A percentile compares a stretch with the other conserved stretches of the same genome.
phyloP scores from a whole-genome alignment of 2,329 filamentous ascomycete species.

The Bipolaris oryzae region DNA sequence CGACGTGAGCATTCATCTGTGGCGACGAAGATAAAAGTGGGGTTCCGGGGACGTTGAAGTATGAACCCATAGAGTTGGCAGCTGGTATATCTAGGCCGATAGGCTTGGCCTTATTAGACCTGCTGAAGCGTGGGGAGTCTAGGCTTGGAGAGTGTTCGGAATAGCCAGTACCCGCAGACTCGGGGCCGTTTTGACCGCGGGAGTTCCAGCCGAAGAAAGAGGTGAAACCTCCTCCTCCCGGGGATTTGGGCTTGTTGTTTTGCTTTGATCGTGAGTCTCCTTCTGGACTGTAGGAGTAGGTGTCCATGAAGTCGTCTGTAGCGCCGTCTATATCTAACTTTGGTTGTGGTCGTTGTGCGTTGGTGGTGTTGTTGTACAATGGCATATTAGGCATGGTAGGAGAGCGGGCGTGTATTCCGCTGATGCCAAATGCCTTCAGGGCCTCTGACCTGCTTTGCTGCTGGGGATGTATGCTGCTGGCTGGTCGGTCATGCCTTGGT shows the following conservation, averaged over 20 bases:
- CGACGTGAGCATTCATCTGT: constrained; percentile 65
- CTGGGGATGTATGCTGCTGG: constrained; percentile 42
- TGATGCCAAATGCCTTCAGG: constrained; percentile 27
- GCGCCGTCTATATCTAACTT: constrained; percentile 46
- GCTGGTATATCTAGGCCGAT: constrained; percentile 58
- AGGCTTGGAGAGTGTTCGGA: constrained; percentile 66
- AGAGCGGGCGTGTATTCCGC: constrained; percentile 37
- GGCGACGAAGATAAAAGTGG: constrained; percentile 53
- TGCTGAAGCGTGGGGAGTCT: constrained; percentile 58
- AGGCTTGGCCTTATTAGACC: constrained; percentile 48
- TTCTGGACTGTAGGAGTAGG: constrained; percentile 38
- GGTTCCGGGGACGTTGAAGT: constrained; percentile 56
- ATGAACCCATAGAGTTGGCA: constrained; percentile 55
- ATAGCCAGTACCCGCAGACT: constrained; percentile 67
- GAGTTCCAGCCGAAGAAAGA: constrained; percentile 72
- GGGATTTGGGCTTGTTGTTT: constrained; percentile 51
- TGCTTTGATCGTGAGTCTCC: constrained; percentile 32
- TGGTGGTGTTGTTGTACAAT: constrained; percentile 31
- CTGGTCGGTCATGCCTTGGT: constrained; percentile 46
- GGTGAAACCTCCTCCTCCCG: constrained; percentile 61
- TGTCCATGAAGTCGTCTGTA: constrained; percentile 46
- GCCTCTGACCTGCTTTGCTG: constrained; percentile 36
- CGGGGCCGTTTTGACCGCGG: constrained; percentile 58
- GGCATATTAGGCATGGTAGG: constrained; percentile 50
- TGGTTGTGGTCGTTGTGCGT: constrained; percentile 37